Percentiles rank a stretch among this genome's conserved stretches.
These are phyloP conservation scores for Pseudogymnoascus sp. DNA, from an alignment of 2,329 filamentous ascomycete species.

Conservation along the genomic window DNA sequence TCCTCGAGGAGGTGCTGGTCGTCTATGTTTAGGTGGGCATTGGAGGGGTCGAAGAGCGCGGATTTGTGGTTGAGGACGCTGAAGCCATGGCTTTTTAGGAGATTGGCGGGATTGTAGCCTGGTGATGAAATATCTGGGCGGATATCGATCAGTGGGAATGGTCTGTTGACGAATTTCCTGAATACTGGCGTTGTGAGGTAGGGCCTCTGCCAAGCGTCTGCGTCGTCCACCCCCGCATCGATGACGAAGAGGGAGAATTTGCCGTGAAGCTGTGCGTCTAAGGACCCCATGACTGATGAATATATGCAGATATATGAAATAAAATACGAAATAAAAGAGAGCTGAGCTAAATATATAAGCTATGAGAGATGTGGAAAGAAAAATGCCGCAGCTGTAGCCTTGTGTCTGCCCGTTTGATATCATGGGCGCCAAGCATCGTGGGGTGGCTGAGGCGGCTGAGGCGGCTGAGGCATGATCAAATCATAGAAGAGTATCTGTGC, in stretches of 20 bases:
- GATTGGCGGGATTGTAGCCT: not conserved
- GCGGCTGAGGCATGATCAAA: not conserved
- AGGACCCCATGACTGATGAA: not conserved
- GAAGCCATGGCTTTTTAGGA: not conserved
- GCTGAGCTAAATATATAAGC: not conserved
- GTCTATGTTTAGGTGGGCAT: not conserved
- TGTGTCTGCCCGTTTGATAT: not conserved
- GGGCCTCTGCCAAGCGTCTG: not conserved
- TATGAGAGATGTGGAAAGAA: too few species aligned
- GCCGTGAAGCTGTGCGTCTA: not conserved
- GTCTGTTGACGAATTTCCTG: not conserved
- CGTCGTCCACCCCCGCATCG: conserved; percentile 4
- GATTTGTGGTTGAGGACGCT: not conserved
- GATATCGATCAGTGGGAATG: not conserved
- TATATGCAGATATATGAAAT: not conserved
- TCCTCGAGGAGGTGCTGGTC: not conserved
- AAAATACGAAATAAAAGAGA: not conserved
- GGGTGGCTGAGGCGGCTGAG: not conserved
- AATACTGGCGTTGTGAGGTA: conserved; percentile 2
- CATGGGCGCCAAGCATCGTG: not conserved
- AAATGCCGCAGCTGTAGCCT: not conserved
- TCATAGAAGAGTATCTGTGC: not conserved
- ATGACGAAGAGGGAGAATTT: conserved; percentile 4
- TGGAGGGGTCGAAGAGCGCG: not conserved
- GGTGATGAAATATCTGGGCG: not conserved